Evolutionary conservation across 331 rosid genomes (phyloP).

Genomic region (Arachis monticola): DNA sequence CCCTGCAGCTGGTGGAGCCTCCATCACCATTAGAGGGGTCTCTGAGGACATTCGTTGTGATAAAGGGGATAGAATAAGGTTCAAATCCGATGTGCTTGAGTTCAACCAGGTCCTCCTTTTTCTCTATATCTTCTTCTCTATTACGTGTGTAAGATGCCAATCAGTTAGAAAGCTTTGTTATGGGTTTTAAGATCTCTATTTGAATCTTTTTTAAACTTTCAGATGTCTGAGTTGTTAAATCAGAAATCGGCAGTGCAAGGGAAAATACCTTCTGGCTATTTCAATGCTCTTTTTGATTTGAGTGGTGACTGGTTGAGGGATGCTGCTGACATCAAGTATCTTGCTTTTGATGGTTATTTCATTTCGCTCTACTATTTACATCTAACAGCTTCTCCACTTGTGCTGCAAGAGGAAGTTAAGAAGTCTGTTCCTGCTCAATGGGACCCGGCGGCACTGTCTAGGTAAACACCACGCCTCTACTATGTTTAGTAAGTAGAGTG

Average conservation of each 20-base stretch:
- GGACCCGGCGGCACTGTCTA: conserved; percentile 92
- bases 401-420: conserved; percentile 72
- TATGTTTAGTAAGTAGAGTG: not conserved
- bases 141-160: not conserved
- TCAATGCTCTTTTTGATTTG: conserved; percentile 78
- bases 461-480: conserved; percentile 49
- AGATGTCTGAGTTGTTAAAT: conserved; percentile 96
- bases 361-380: conserved; percentile 81
- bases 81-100: conserved; percentile 88
- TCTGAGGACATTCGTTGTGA: conserved; percentile 85
- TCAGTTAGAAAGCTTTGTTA: conserved; percentile 19
- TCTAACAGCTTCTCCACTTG: conserved; percentile 73
- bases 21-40: conserved; percentile 61
- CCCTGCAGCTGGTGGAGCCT: conserved; percentile 64
- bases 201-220: conserved; percentile 38
- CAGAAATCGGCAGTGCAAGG: conserved; percentile 85
- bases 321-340: conserved; percentile 75
- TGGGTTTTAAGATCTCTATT: conserved; percentile 22
- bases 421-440: conserved; percentile 88
- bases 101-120: conserved; percentile 69
- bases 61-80: conserved; percentile 94
- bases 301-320: conserved; percentile 92
- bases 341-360: conserved; percentile 91
- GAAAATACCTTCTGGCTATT: conserved; percentile 93
- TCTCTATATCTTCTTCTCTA: not conserved